A percentile compares a stretch with the other conserved stretches of the same genome.
Conservation (phyloP, 768 basidiomycete species). For the Lyophyllum shimeji region DNA sequence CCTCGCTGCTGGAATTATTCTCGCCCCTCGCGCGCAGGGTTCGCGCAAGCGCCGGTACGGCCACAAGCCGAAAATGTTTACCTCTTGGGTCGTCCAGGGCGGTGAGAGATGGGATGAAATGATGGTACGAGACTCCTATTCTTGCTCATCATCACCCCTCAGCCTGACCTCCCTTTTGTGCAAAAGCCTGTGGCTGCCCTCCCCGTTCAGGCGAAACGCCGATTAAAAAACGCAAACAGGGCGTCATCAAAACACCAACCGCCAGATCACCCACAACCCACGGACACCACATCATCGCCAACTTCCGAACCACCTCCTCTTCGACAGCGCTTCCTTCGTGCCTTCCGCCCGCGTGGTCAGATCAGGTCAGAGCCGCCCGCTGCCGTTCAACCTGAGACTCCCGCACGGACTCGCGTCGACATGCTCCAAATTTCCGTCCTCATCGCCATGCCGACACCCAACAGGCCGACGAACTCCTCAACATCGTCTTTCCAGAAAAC, state of each 20-base stretch:
- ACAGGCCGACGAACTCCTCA: conserved; percentile 19
- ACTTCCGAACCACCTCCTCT: neutral
- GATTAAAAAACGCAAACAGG: conserved; percentile 21
- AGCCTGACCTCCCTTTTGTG: neutral
- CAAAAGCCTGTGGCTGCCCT: conserved; percentile 39
- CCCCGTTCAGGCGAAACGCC: conserved; percentile 33
- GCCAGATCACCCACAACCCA: conserved; percentile 12
- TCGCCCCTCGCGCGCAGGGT: conserved; percentile 39
- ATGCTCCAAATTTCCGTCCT: conserved; percentile 55
- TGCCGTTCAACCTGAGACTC: conserved; percentile 4
- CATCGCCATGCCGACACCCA: conserved; percentile 54
- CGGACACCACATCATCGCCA: conserved; percentile 4
- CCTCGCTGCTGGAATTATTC: conserved; percentile 47
- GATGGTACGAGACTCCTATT: conserved; percentile 35
- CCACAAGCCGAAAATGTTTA: conserved; percentile 50
- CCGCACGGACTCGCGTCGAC: conserved; percentile 24
- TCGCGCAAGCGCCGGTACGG: conserved; percentile 42
- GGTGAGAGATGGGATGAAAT: conserved; percentile 46
- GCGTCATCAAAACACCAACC: conserved; percentile 16
- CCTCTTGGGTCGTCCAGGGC: conserved; percentile 38
- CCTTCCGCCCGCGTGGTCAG: conserved; percentile 5
- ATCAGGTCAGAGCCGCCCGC: conserved; percentile 2
- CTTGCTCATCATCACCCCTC: conserved; percentile 9
- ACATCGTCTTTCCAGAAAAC: conserved; percentile 14
- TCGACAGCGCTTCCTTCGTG: conserved; percentile 5